A percentile compares a stretch with the other conserved stretches of the same genome.
Conservation (phyloP, 2,329 filamentous ascomycete species). For the Teratosphaeriaceae sp. region DNA sequence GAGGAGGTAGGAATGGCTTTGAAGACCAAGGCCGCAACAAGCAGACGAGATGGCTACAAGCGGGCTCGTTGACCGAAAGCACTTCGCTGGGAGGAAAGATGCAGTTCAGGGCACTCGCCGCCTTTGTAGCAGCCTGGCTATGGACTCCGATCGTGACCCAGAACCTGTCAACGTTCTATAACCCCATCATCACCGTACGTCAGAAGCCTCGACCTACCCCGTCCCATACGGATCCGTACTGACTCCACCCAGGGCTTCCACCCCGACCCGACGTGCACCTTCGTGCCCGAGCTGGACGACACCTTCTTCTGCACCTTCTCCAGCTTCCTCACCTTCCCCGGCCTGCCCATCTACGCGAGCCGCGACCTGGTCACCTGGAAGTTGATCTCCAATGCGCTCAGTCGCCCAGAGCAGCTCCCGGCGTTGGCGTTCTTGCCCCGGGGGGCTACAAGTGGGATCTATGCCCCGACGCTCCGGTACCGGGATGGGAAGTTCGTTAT, state of each 20-base stretch:
- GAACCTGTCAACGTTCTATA: constrained; percentile 22
- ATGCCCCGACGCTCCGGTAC: constrained; percentile 35
- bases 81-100: no score
- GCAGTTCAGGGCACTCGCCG: no score
- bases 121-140: background rate
- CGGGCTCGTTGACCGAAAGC: no score
- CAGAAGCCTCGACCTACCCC: background rate
- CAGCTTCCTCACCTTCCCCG: constrained; percentile 39
- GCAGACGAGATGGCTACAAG: no score
- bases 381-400: constrained; percentile 29
- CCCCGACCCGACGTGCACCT: constrained; percentile 39
- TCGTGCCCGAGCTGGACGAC: constrained; percentile 39
- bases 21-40: no score
- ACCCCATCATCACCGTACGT: constrained; percentile 38
- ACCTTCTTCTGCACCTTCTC: constrained; percentile 41
- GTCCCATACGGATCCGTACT: background rate
- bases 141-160: background rate
- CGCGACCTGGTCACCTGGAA: constrained; percentile 37
- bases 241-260: constrained; percentile 32
- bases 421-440: constrained; percentile 26
- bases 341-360: constrained; percentile 38
- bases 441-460: constrained; percentile 34
- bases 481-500: constrained; percentile 35
- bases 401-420: constrained; percentile 32
- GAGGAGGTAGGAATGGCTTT: no score